These are phyloP conservation scores for Salvia sclarea DNA, from an alignment of 305 asterid species.

Conservation along the genomic window DNA sequence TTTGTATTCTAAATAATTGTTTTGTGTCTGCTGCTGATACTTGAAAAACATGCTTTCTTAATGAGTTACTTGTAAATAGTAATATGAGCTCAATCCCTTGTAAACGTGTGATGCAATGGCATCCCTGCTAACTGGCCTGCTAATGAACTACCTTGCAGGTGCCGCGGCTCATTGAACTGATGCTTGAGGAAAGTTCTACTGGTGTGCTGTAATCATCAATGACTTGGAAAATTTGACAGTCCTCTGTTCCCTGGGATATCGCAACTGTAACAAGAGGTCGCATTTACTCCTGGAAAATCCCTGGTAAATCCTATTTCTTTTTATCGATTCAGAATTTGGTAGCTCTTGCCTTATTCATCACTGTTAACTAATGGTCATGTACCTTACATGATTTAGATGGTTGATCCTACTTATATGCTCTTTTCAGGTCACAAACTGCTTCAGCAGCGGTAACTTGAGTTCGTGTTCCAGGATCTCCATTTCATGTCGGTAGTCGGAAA, in stretches of 20 bases:
- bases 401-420: conserved; percentile 24
- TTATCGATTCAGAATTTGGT: background rate
- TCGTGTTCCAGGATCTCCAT: conserved; percentile 34
- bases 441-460: conserved; percentile 30
- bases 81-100: too few species aligned
- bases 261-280: conserved; percentile 22
- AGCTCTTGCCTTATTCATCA: conserved; percentile 18
- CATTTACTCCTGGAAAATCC: conserved; percentile 25
- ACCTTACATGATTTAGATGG: conserved; percentile 1
- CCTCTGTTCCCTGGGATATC: conserved; percentile 26
- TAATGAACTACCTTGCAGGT: conserved; percentile 51
- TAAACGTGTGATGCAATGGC: background rate
- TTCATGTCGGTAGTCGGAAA: conserved; percentile 38
- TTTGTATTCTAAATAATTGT: conserved; percentile 5
- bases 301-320: conserved; percentile 37
- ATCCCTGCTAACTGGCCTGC: conserved; percentile 20
- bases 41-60: background rate
- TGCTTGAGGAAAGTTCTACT: conserved; percentile 38
- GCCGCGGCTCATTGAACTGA: conserved; percentile 93
- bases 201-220: conserved; percentile 36
- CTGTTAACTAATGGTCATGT: conserved; percentile 12
- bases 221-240: conserved; percentile 28
- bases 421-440: conserved; percentile 40
- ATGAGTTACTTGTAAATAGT: background rate
- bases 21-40: background rate